Base-by-base conservation (phyloP, 2,329 filamentous ascomycete species). In the Cladosporium sp. region DNA sequence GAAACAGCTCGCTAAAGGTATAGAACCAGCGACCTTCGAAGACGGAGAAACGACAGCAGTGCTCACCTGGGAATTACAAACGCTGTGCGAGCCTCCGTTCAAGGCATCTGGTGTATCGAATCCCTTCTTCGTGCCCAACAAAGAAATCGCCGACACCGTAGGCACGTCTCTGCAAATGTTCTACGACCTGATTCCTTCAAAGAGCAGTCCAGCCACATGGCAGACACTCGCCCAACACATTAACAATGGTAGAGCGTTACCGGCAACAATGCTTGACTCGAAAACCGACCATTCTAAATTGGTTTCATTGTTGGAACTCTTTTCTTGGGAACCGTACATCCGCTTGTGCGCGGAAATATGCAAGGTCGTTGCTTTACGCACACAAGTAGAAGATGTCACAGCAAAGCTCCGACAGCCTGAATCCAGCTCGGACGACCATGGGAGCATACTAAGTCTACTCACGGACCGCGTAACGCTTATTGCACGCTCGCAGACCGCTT, bases 361-460 rank as follows among this genome's bases (percentile, higher is more conserved):
- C 49, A 49, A 49, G 15, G 42, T 49, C 19, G 4, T 56, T 7
- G 42, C 54, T 5, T 42, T 56, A n/a, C 40, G 54, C 42, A 45
- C 58, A 43, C 38, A n/a, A 43, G 37, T 51, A 19, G 42, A 55
- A 54, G 38, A 56, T 47, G 37, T 56, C 51, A 73, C 14, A 50
- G 30, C 28, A 59, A 69, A 34, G 62, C 67, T 2, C 67, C 73
- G 47, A 12, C 19, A 28, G 19, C n/a, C 15, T 7, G 30, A 15
- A 3, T 28, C 19, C 7, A 5, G 4, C 9, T n/a, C 19, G 5
- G 5, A 20, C 2, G 20, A 20, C 14, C 30, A 20, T 15, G 34
- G 20, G 3, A n/a, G 15, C 14, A 43, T 58, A 34, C 11, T 47
- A 9, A 38, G 19, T 9, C 9, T 39, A 20, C 40, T 45, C 3